phyloP scores from a whole-genome alignment of 371 early-diverging fungal species.

The Apophysomyces sp. region DNA sequence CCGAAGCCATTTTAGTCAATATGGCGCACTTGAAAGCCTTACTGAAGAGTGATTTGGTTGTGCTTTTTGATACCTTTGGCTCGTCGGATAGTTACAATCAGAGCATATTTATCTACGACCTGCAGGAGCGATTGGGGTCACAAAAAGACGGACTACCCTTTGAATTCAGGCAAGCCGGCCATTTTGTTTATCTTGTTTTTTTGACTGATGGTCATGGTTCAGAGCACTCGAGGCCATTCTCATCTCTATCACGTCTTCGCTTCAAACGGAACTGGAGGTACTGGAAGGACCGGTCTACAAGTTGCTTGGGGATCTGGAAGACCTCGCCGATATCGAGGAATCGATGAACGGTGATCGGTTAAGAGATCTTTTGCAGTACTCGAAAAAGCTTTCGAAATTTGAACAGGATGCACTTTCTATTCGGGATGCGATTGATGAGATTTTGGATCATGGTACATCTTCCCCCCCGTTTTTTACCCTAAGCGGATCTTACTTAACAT shows the following conservation, averaged over 20 bases:
- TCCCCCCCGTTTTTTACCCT: background rate
- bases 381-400: slow-evolving; percentile 75
- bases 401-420: slow-evolving; percentile 73
- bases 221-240: slow-evolving; percentile 85
- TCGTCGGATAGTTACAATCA: slow-evolving; percentile 69
- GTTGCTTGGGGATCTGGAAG: slow-evolving; percentile 63
- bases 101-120: slow-evolving; percentile 75
- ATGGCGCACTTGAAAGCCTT: slow-evolving; percentile 78
- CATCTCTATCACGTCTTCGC: slow-evolving; percentile 64
- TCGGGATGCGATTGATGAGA: slow-evolving; percentile 75
- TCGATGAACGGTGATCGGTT: slow-evolving; percentile 73
- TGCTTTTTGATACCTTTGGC: slow-evolving; percentile 75
- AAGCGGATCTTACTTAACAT: too few relatives aligned
- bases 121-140: slow-evolving; percentile 71
- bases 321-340: slow-evolving; percentile 70
- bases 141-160: slow-evolving; percentile 56
- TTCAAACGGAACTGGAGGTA: slow-evolving; percentile 77
- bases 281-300: slow-evolving; percentile 53
- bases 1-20: slow-evolving; percentile 81
- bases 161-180: slow-evolving; percentile 64
- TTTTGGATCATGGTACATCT: slow-evolving; percentile 71
- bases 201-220: slow-evolving; percentile 1
- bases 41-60: slow-evolving; percentile 77
- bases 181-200: background rate
- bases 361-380: slow-evolving; percentile 72